Conservation (phyloP, 306 rosid genomes). For the Prunus dulcis region DNA sequence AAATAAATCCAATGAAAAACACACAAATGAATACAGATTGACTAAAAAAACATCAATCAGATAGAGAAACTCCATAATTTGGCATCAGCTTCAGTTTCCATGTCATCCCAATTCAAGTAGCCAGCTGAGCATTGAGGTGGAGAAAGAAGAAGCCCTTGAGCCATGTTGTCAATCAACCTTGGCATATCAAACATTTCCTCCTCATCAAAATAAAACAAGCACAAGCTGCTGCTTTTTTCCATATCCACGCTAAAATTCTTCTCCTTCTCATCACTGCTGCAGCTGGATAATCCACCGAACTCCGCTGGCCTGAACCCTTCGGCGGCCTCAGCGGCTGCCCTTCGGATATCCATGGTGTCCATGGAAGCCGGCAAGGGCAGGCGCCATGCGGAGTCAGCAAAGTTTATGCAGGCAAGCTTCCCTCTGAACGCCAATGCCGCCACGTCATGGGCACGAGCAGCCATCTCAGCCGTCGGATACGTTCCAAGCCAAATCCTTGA, state of each 20-base stretch:
- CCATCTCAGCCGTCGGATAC: slow-evolving; percentile 70
- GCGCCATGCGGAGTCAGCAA: slow-evolving; percentile 66
- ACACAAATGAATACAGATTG: neutral
- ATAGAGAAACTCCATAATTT: neutral
- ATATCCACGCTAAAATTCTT: neutral
- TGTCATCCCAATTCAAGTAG: slow-evolving; percentile 15
- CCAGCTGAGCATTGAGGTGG: slow-evolving; percentile 24
- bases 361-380: slow-evolving; percentile 40
- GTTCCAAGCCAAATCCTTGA: slow-evolving; percentile 85
- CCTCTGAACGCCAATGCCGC: slow-evolving; percentile 63
- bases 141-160: slow-evolving; percentile 52
- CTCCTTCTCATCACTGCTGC: neutral
- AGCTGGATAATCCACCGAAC: slow-evolving; percentile 6
- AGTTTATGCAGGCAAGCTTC: slow-evolving; percentile 65
- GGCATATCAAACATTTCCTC: slow-evolving; percentile 36
- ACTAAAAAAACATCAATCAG: neutral
- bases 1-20: too few species aligned
- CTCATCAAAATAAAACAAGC: slow-evolving; percentile 20
- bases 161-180: slow-evolving; percentile 40
- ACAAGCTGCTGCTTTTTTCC: neutral
- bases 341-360: slow-evolving; percentile 45
- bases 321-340: slow-evolving; percentile 61
- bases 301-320: slow-evolving; percentile 24
- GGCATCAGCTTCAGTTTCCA: slow-evolving; percentile 19
- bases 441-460: slow-evolving; percentile 87